Base-by-base conservation (phyloP, 495 filamentous ascomycete species). In the Penicillium psychrofluorescens region DNA sequence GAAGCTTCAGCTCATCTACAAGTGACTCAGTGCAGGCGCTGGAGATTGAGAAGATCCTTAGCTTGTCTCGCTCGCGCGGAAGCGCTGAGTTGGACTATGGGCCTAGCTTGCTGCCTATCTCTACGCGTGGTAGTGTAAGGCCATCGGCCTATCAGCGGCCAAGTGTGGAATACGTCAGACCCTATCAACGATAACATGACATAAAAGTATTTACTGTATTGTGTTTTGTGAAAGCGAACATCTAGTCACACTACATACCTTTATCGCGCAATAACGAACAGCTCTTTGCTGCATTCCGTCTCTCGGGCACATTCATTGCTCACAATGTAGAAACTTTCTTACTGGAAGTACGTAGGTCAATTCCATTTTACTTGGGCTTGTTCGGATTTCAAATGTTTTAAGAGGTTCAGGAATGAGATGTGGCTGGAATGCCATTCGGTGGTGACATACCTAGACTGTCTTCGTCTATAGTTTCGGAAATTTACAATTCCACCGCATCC, bases 1-100 rank as follows among this genome's bases (percentile, higher is more conserved):
- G 45, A 16, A 40, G 38, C 1, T 6, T 0, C 2, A n/a, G n/a
- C n/a, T n/a, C n/a, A n/a, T 22, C 22, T 3, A 39, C 29, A 16
- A 42, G 43, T 7, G 41, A 31, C 6, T 31, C 44, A 8, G 11
- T 48, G 4, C 53, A 50, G 36, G 36, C 43, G 8, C 43, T 61
- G 31, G 59, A 68, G 35, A 54, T 64, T 27, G 61, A 68, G 36
- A 63, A 58, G 41, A 62, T 59, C 7, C 15, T 65, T 12, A 68
- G 59, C 31, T 15, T 53, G 33, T 48, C 58, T 2, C 48, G 56
- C 30, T 54, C 56, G 11, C 49, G 59, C 16, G 47, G 50, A 13
- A 67, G 65, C 22, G 46, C 51, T 7, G 65, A 67, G 22, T 38
- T 56, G 16, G 58, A 58, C 11, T 67, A 63, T 44, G 57, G 48